These are phyloP conservation scores for Colletotrichum graminicola DNA, from an alignment of 2,329 filamentous ascomycete species.

Conservation along the genomic window DNA sequence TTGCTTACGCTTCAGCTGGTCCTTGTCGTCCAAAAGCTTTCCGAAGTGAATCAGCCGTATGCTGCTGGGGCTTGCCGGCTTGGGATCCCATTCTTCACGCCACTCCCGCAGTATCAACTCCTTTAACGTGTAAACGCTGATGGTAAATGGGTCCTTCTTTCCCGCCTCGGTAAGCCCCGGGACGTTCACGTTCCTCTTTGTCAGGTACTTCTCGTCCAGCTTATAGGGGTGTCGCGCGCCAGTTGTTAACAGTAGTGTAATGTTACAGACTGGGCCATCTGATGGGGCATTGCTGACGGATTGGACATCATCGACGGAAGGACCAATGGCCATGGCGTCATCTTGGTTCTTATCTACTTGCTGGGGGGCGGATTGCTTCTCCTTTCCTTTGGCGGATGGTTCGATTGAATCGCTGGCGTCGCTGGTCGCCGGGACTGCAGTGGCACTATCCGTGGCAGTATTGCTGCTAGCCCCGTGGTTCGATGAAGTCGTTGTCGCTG, in stretches of 20 bases:
- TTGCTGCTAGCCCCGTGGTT: slow-evolving; percentile 6
- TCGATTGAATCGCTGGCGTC: slow-evolving; percentile 38
- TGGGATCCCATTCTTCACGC: slow-evolving; percentile 90
- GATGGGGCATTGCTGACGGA: slow-evolving; percentile 50
- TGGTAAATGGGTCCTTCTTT: slow-evolving; percentile 82
- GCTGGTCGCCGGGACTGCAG: slow-evolving; percentile 7
- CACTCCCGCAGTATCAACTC: slow-evolving; percentile 94
- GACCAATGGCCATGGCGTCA: slow-evolving; percentile 58
- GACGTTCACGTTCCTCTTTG: slow-evolving; percentile 82
- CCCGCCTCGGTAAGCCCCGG: slow-evolving; percentile 72
- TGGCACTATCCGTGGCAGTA: neutral
- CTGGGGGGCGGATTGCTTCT: slow-evolving; percentile 47
- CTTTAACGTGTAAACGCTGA: slow-evolving; percentile 94
- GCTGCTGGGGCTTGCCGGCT: slow-evolving; percentile 86
- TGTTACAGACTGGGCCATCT: slow-evolving; percentile 68
- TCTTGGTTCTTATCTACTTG: slow-evolving; percentile 50
- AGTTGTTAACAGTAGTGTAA: slow-evolving; percentile 85
- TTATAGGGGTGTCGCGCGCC: slow-evolving; percentile 90
- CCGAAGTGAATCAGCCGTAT: slow-evolving; percentile 95
- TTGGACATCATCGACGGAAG: slow-evolving; percentile 57
- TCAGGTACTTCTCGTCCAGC: slow-evolving; percentile 87
- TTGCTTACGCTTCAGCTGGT: slow-evolving; percentile 80
- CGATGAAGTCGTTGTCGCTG: slow-evolving; percentile 19
- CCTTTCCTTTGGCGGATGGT: slow-evolving; percentile 51
- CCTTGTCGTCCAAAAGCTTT: slow-evolving; percentile 90